Conservation (phyloP, 441 rosid species). For the Populus hybrid region DNA sequence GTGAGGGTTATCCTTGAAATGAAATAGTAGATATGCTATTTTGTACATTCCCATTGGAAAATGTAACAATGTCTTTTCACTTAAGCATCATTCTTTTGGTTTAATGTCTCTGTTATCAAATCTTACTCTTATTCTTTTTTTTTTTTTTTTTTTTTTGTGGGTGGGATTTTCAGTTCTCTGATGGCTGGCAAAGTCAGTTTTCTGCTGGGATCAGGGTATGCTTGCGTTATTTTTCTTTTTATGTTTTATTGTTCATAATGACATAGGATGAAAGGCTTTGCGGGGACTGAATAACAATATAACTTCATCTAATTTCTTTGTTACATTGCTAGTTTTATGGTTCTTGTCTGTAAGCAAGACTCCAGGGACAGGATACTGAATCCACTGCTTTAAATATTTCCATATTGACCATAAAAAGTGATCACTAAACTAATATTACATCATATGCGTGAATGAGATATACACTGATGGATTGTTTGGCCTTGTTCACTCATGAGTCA, state of each 20-base stretch:
- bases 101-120: background rate
- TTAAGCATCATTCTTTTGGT: background rate
- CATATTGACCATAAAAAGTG: background rate
- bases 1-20: constrained; percentile 33
- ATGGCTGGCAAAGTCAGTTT: constrained; percentile 80
- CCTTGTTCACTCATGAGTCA: background rate
- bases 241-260: background rate
- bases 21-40: constrained; percentile 1
- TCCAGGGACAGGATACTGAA: background rate
- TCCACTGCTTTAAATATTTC: background rate
- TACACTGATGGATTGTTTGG: background rate
- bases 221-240: constrained; percentile 7
- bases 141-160: no score
- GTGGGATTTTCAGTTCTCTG: constrained; percentile 50
- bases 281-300: background rate
- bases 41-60: background rate
- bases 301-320: background rate
- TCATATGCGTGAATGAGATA: background rate
- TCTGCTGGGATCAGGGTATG: constrained; percentile 80
- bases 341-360: background rate
- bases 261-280: background rate
- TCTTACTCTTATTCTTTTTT: background rate
- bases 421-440: background rate
- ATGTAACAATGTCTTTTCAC: background rate
- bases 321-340: background rate